Percentiles rank a stretch among this genome's conserved stretches.
Conservation (phyloP, 2,329 filamentous ascomycete genomes). For the Ascochyta viciae-villosae region DNA sequence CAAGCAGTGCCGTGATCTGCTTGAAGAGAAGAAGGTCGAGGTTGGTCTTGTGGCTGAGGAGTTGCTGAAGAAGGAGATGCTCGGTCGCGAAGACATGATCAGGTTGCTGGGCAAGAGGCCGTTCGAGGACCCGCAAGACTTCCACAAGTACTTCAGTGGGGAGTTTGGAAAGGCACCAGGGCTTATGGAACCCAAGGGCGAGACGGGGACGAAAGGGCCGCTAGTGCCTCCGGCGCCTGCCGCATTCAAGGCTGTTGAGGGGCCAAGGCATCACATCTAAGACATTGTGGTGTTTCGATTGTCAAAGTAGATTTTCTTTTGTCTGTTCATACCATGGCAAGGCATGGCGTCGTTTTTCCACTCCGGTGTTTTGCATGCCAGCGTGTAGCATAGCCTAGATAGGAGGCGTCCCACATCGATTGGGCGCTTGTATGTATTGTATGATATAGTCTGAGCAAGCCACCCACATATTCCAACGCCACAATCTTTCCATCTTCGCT, state of each 20-base stretch:
- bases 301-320: too few relatives aligned
- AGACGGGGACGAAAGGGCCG: conserved; percentile 44
- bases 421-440: conserved; percentile 10
- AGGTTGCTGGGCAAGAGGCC: conserved; percentile 83
- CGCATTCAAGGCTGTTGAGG: conserved; percentile 27
- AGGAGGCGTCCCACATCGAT: background rate
- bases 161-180: conserved; percentile 45
- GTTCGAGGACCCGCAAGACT: conserved; percentile 85
- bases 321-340: too few relatives aligned
- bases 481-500: background rate
- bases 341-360: background rate
- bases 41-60: conserved; percentile 92
- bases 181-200: conserved; percentile 41
- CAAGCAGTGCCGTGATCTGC: conserved; percentile 82
- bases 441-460: conserved; percentile 2
- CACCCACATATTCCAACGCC: too few relatives aligned
- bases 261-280: conserved; percentile 9
- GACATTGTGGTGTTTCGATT: too few relatives aligned
- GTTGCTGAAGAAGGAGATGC: conserved; percentile 87
- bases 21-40: conserved; percentile 85
- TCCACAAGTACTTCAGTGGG: conserved; percentile 85
- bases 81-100: conserved; percentile 91
- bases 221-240: conserved; percentile 43
- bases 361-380: background rate
- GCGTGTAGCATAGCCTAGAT: conserved; percentile 6